Conservation (phyloP, 148 eudicot species). For the Rhododendron mucronatum region DNA sequence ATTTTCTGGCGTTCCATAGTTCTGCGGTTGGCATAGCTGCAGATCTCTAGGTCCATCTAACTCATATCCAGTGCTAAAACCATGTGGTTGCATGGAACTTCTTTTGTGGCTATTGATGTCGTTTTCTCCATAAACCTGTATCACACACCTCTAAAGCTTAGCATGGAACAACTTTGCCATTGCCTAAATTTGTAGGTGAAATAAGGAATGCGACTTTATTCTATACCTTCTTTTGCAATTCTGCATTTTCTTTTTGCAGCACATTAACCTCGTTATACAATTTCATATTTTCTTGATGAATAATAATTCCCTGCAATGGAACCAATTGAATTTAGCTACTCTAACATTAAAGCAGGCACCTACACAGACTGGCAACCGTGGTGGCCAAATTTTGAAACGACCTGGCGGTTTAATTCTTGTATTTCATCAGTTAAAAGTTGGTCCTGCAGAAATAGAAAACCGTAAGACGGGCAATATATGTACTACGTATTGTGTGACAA, state of each 20-base stretch:
- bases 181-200: not conserved
- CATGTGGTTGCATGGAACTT: constrained; percentile 19
- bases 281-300: not conserved
- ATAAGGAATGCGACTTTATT: not conserved
- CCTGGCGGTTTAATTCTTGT: constrained; percentile 47
- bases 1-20: constrained; percentile 6
- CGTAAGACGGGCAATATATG: not conserved
- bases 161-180: not conserved
- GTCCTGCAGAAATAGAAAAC: constrained; percentile 44
- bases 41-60: constrained; percentile 32
- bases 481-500: not conserved
- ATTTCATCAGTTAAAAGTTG: constrained; percentile 48
- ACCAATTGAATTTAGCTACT: not conserved
- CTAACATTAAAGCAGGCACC: not conserved
- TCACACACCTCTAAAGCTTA: not conserved
- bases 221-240: constrained; percentile 32
- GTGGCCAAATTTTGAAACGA: constrained; percentile 11
- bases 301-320: not conserved
- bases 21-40: constrained; percentile 46
- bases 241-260: not conserved
- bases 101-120: constrained; percentile 12
- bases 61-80: constrained; percentile 14
- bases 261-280: not conserved
- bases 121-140: constrained; percentile 33
- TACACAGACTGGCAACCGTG: not conserved